Percentiles rank a stretch among this genome's conserved stretches.
Conservation (phyloP, 768 basidiomycete genomes). For the Lactifluus piperatus region DNA sequence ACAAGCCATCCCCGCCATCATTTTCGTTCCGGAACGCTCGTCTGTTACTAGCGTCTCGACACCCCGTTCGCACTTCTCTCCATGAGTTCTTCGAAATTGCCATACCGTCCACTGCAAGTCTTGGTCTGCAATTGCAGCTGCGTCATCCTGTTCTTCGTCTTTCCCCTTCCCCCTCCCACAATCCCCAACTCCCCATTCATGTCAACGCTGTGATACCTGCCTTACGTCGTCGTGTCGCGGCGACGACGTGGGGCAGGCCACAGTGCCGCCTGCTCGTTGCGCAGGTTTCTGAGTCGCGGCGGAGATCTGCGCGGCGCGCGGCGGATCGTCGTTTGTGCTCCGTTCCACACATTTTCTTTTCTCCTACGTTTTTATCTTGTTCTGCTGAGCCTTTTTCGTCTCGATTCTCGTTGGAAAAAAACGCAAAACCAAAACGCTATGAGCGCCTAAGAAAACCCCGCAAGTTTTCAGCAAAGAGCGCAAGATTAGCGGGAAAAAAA, state of each 20-base stretch:
- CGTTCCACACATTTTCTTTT: background rate
- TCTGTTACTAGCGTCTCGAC: too few species aligned
- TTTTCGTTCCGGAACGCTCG: too few species aligned
- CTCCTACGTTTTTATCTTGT: background rate
- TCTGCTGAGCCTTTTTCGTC: background rate
- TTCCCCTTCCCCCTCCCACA: background rate
- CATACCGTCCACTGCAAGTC: background rate
- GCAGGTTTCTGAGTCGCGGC: conserved; percentile 7
- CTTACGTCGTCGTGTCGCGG: conserved; percentile 11
- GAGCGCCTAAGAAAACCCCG: background rate
- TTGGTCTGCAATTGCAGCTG: background rate
- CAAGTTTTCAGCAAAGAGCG: background rate
- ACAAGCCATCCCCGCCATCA: too few species aligned
- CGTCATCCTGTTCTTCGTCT: background rate
- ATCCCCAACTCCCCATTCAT: background rate
- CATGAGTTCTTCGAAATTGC: background rate
- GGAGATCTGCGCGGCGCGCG: conserved; percentile 1
- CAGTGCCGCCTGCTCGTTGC: conserved; percentile 4
- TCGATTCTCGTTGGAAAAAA: background rate
- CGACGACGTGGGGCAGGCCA: conserved; percentile 7
- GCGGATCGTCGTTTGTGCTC: background rate
- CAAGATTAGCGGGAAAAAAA: background rate
- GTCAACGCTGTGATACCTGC: background rate
- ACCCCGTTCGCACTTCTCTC: background rate
- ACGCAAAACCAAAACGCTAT: background rate